Evolutionary conservation across 257 asterid genomes (phyloP).

Genomic region (Buddleja alternifolia): DNA sequence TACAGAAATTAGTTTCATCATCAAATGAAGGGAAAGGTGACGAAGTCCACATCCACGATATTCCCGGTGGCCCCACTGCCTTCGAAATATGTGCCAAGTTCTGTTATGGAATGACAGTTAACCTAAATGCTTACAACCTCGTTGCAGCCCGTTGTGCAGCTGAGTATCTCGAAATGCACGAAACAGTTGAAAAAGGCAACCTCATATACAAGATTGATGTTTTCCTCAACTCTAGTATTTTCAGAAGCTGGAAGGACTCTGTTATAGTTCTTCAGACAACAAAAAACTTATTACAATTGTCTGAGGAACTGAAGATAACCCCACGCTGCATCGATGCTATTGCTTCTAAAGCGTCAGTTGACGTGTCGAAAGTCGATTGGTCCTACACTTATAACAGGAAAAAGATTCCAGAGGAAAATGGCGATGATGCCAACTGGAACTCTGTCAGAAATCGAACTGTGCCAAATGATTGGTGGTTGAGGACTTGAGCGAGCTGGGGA

Average conservation of each 20-base stretch:
- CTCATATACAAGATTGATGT: slow-evolving; percentile 81
- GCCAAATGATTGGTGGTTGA: slow-evolving; percentile 97
- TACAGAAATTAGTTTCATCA: slow-evolving; percentile 60
- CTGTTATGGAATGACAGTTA: slow-evolving; percentile 85
- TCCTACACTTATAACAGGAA: slow-evolving; percentile 74
- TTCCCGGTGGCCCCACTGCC: slow-evolving; percentile 89
- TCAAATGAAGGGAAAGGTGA: slow-evolving; percentile 46
- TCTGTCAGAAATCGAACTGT: slow-evolving; percentile 63
- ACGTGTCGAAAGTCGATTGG: slow-evolving; percentile 80
- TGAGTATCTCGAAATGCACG: slow-evolving; percentile 83
- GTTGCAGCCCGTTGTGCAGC: slow-evolving; percentile 89
- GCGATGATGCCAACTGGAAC: slow-evolving; percentile 61
- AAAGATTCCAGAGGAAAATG: slow-evolving; percentile 69
- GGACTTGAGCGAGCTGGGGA: slow-evolving; percentile 81
- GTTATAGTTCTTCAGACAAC: slow-evolving; percentile 85
- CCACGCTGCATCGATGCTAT: slow-evolving; percentile 67
- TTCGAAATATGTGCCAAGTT: slow-evolving; percentile 86
- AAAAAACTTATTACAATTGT: slow-evolving; percentile 64
- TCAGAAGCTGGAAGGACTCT: slow-evolving; percentile 95
- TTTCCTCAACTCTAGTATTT: slow-evolving; percentile 74
- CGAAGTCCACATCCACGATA: slow-evolving; percentile 61
- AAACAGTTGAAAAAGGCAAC: slow-evolving; percentile 78
- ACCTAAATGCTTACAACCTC: slow-evolving; percentile 82
- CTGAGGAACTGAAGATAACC: slow-evolving; percentile 74
- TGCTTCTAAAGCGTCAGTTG: slow-evolving; percentile 65